Conservation (phyloP, 345 rosid species). For the Garcia nutans region DNA sequence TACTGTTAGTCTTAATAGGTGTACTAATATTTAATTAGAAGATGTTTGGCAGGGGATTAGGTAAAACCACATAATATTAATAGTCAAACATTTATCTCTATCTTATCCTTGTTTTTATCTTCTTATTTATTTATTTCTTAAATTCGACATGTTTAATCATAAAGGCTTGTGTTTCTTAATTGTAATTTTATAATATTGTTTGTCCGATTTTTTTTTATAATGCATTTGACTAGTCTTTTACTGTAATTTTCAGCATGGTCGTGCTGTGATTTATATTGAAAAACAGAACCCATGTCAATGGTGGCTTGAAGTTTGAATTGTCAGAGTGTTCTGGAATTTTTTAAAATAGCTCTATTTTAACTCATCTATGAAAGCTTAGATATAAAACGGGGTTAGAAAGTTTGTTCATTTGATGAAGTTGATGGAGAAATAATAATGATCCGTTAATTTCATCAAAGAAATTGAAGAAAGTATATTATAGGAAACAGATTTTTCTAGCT, state of each 20-base stretch:
- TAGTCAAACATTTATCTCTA: neutral
- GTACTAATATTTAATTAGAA: neutral
- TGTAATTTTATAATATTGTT: neutral
- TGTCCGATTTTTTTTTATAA: neutral
- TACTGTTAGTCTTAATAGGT: constrained; percentile 8
- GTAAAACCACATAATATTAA: neutral
- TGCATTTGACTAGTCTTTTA: neutral
- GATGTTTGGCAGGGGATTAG: constrained; percentile 9
- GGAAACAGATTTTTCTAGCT: constrained; percentile 23
- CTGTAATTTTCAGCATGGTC: neutral
- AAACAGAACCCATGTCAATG: neutral
- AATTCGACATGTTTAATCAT: neutral
- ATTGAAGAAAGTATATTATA: constrained; percentile 6
- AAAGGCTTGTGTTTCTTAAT: neutral
- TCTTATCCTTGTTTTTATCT: neutral
- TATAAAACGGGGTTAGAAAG: too few species aligned
- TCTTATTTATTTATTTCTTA: neutral
- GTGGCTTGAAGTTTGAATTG: neutral
- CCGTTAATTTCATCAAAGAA: too few species aligned
- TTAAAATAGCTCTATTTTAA: too few species aligned
- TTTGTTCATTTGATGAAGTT: too few species aligned
- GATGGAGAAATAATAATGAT: too few species aligned
- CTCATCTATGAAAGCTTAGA: neutral
- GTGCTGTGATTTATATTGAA: neutral
- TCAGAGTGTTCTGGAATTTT: neutral